Percentiles rank a stretch among this genome's conserved stretches.
These are phyloP conservation scores for Scheffersomyces illinoinensis DNA, from an alignment of 1,139 yeast genomes.

Conservation along the genomic window DNA sequence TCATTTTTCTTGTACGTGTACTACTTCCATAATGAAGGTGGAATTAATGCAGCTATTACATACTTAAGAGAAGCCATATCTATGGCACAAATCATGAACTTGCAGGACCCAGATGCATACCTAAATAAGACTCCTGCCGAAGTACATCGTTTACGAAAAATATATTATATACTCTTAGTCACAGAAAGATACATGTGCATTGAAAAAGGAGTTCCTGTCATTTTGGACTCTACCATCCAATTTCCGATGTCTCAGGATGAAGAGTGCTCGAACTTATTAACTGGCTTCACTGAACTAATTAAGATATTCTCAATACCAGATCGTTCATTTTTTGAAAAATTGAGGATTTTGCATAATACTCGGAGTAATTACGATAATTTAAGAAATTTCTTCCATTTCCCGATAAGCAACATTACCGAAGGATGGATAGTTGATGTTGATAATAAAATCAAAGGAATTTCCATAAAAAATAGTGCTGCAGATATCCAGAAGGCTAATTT, in stretches of 20 bases:
- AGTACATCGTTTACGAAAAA: slow-evolving; percentile 34
- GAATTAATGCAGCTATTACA: slow-evolving; percentile 28
- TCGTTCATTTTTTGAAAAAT: slow-evolving; percentile 17
- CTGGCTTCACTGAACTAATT: slow-evolving; percentile 30
- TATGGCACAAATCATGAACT: slow-evolving; percentile 37
- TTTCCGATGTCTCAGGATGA: slow-evolving; percentile 32
- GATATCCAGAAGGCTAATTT: slow-evolving; percentile 25
- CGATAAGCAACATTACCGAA: slow-evolving; percentile 2
- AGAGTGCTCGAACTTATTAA: slow-evolving; percentile 29
- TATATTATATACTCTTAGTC: slow-evolving; percentile 40
- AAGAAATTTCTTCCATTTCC: background rate
- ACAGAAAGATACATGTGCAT: slow-evolving; percentile 42
- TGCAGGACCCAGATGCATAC: slow-evolving; percentile 35
- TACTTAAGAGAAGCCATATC: slow-evolving; percentile 44
- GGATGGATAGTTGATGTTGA: slow-evolving; percentile 18
- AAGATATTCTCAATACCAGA: slow-evolving; percentile 28
- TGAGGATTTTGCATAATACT: background rate
- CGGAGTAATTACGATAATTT: background rate
- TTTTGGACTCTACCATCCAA: slow-evolving; percentile 31
- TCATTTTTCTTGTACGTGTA: slow-evolving; percentile 42
- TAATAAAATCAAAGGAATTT: slow-evolving; percentile 13
- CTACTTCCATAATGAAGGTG: slow-evolving; percentile 31
- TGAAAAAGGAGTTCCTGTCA: slow-evolving; percentile 34
- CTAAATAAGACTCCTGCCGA: slow-evolving; percentile 28
- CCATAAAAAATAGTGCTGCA: slow-evolving; percentile 12